Conservation (phyloP, 2,329 filamentous ascomycete species). For the Phyllosticta citrichinensis region DNA sequence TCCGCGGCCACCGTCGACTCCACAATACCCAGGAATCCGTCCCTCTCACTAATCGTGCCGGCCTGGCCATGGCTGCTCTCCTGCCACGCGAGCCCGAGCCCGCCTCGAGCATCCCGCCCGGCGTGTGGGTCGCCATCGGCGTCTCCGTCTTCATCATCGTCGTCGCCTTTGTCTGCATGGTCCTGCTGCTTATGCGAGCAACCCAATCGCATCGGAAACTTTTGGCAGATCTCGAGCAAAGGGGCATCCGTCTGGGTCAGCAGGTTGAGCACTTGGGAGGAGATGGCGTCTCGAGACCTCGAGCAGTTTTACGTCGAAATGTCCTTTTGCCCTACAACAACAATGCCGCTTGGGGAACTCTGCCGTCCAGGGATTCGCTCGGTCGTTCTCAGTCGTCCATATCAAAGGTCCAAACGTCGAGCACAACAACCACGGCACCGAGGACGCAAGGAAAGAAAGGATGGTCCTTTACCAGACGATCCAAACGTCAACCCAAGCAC, state of each 20-base stretch:
- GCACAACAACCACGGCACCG: not conserved
- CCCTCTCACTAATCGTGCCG: not conserved
- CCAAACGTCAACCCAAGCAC: conserved; percentile 5
- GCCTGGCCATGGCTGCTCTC: not conserved
- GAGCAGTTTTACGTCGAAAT: conserved; percentile 22
- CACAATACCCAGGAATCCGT: not conserved
- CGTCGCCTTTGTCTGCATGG: conserved; percentile 17
- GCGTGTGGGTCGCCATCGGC: conserved; percentile 5
- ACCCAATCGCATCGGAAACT: conserved; percentile 21
- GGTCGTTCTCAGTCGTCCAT: conserved; percentile 14
- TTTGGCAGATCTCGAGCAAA: conserved; percentile 23
- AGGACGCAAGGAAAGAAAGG: not conserved
- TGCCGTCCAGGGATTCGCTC: conserved; percentile 21
- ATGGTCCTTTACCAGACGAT: conserved; percentile 5
- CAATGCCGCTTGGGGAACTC: conserved; percentile 30
- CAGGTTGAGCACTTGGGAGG: conserved; percentile 11
- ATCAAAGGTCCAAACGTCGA: not conserved
- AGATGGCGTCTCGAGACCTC: conserved; percentile 18
- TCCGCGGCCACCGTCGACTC: not conserved
- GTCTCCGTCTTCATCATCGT: conserved; percentile 18
- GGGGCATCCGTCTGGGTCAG: conserved; percentile 21
- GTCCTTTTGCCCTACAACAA: conserved; percentile 25
- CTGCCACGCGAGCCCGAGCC: not conserved
- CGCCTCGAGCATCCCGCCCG: not conserved
- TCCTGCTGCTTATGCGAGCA: conserved; percentile 20